Base-by-base conservation (phyloP, 116 monocot genomes). In the Trichopus zeylanicus region DNA sequence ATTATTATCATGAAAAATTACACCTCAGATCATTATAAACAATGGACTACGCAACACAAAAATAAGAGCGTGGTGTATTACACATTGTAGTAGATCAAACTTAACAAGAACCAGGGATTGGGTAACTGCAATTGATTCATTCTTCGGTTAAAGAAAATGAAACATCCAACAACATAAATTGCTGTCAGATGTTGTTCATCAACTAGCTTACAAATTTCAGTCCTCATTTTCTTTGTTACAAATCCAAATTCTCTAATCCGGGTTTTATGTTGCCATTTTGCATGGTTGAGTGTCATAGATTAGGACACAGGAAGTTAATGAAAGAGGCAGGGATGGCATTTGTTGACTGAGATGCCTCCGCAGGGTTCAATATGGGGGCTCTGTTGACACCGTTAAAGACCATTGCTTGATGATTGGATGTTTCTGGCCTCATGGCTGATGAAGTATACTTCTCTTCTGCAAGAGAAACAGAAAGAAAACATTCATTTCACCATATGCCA, bases 401-500 rank as follows among this genome's bases (percentile, higher is more conserved):
- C 26, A 61, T n/a, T 24, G 49, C 62, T 47, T 49, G 70, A 26
- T 58, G 67, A 55, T 56, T 46, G 37, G 59, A 3, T 25, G 55
- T 39, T 26, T 71, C 71, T 31, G 67, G 53, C 61, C 57, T 75
- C 0, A 37, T 23, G 10, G 75, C 53, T 67, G 64, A 67, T 19
- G 63, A 74, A 34, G 79, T 57, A 25, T 47, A 70, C 42, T 67
- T 67, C 26, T 57, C 54, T 71, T 75, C 80, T 80, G 71, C 26
- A 64, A 54, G 7, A n/a, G n/a, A 42, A 42, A 13, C 13, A 42
- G 42, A 16, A 2, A 0, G 12, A 13, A 42, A 42, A 42, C 18
- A n/a, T 42, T n/a, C 13, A 42, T 42, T 42, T 42, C 42, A 42
- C 42, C 7, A 42, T 42, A 3, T 42, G 12, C n/a, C 1, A 13